Base-by-base conservation (phyloP, 768 basidiomycete genomes). In the Boletus reticulatus region DNA sequence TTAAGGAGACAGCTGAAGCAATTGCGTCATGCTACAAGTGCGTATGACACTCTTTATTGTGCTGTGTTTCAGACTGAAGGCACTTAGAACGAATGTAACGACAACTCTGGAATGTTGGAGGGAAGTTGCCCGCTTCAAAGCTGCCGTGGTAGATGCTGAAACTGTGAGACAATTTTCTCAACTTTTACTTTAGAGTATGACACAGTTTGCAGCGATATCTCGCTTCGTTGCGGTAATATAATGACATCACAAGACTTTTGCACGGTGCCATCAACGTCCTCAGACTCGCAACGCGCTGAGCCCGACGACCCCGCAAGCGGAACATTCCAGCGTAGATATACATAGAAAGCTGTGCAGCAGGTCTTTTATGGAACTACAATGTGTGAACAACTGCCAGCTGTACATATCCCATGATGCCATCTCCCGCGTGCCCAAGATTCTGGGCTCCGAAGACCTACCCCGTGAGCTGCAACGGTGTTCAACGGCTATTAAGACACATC, bases 11-110 rank as follows among this genome's bases (percentile, higher is more conserved):
- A 19, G 78, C 82, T 17, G 79, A 84, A 58, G 82, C 80, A 20
- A 79, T 93, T 34, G 76, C 83, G 4, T 76, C 80, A n/a, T 94
- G 92, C 70, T 94, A 92, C 75, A 80, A 70, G 92, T 88, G 57
- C 48, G 42, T 60, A 27, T 27, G 51, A 48, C 24, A 31, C 11
- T n/a, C 24, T 27, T 48, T 42, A 19, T 32, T 17, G 48, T 42
- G 16, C 50, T 31, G 37, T 56, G 22, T 11, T 20, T 20, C 17
- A 11, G 43, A 53, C 56, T 53, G 12, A 54, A 9, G 57, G 41
- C 41, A 10, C 20, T 9, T 37, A 76, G 76, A 57, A 62, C 62
- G 20, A 72, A 92, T 64, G 65, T 74, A 5, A 68, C 73, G 1
- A 80, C 78, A 1, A 76, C 90, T 20, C 71, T 94, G 37, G 80